phyloP scores from a whole-genome alignment of 2,329 filamentous ascomycete species.

The Xylaria sp. region DNA sequence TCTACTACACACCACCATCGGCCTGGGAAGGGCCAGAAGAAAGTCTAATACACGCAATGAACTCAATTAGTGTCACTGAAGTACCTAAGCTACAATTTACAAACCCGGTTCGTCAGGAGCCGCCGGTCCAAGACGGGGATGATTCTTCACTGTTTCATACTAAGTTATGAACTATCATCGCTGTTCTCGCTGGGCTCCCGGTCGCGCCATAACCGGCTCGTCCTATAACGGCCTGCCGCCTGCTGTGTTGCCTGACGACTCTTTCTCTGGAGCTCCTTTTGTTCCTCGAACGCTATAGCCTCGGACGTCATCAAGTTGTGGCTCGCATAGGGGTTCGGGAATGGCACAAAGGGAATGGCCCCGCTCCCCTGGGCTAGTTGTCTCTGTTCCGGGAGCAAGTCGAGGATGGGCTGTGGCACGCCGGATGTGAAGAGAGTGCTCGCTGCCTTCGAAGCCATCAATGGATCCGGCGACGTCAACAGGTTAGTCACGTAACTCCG shows the following conservation, averaged over 20 bases:
- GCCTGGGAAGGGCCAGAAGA: too few relatives aligned
- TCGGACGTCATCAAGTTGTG: conserved; percentile 18
- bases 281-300: conserved; percentile 11
- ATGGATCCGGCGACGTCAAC: neutral
- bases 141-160: too few relatives aligned
- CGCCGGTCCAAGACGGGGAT: too few relatives aligned
- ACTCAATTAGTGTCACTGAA: too few relatives aligned
- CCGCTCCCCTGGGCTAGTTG: neutral
- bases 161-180: neutral
- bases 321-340: conserved; percentile 24
- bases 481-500: conserved; percentile 4
- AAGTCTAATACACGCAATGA: too few relatives aligned
- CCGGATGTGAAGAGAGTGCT: neutral
- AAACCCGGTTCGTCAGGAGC: too few relatives aligned
- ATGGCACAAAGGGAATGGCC: neutral
- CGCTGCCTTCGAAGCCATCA: neutral
- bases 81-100: too few relatives aligned
- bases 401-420: neutral
- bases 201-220: conserved; percentile 4
- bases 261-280: neutral
- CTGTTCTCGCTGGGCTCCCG: neutral
- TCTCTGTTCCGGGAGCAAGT: neutral
- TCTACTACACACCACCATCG: too few relatives aligned
- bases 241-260: too few relatives aligned
- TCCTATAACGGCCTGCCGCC: neutral